Conservation (phyloP, 108 stramenopile genomes). For the Skeletonema menzelii region DNA sequence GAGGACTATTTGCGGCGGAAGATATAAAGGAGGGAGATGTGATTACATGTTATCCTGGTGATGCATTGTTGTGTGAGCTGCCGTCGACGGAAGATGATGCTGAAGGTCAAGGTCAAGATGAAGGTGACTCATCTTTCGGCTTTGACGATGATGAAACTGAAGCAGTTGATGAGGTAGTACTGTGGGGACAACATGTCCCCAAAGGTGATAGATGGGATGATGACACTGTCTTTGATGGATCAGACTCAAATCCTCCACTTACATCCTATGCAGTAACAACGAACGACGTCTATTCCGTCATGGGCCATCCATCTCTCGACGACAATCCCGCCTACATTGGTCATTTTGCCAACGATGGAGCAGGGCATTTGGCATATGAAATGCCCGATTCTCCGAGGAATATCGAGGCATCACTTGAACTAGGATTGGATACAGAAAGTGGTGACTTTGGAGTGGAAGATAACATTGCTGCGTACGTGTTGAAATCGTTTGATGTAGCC, state of each 20-base stretch:
- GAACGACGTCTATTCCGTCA: constrained; percentile 24
- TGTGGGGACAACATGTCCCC: constrained; percentile 29
- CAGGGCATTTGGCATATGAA: constrained; percentile 20
- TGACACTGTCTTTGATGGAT: constrained; percentile 23
- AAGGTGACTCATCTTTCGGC: constrained; percentile 5
- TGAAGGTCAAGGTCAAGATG: not conserved
- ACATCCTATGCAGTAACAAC: constrained; percentile 24
- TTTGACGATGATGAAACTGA: constrained; percentile 22
- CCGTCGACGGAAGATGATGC: constrained; percentile 21
- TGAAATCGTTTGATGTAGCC: constrained; percentile 24
- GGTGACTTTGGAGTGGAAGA: constrained; percentile 15
- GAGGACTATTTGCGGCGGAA: constrained; percentile 38
- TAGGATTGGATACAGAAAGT: constrained; percentile 13
- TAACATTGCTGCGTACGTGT: constrained; percentile 24
- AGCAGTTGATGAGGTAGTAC: constrained; percentile 17
- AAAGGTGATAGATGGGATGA: constrained; percentile 10
- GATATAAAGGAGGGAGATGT: constrained; percentile 36
- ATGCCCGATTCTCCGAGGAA: not conserved
- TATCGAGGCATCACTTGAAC: constrained; percentile 10
- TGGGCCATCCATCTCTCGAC: constrained; percentile 38
- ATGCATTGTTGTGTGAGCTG: constrained; percentile 31
- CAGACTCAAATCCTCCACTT: constrained; percentile 17
- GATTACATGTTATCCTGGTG: constrained; percentile 52
- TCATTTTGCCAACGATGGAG: constrained; percentile 53
- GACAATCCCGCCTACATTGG: constrained; percentile 35